These are phyloP conservation scores for Trametes versicolor DNA, from an alignment of 1,284 basidiomycete genomes.

Conservation along the genomic window DNA sequence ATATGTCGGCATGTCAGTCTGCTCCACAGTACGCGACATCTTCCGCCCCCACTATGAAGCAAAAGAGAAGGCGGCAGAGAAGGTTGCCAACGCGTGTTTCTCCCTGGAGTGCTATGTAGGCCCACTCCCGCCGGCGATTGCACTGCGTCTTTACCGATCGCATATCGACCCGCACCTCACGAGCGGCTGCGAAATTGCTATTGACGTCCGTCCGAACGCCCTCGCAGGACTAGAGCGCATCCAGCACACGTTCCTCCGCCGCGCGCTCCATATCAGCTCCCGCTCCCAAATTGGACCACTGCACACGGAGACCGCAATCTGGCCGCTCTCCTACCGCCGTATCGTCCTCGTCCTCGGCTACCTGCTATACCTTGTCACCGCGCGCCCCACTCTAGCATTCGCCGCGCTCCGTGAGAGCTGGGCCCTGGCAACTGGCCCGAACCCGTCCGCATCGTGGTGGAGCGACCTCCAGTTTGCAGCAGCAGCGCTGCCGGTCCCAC, in stretches of 20 bases:
- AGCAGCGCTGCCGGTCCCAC: background rate
- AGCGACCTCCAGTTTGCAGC: background rate
- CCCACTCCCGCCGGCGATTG: background rate
- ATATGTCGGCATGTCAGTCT: no score
- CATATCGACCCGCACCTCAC: conserved; percentile 22
- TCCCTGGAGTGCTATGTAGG: conserved; percentile 17
- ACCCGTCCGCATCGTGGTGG: background rate
- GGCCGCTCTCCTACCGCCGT: conserved; percentile 20
- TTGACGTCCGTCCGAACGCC: background rate
- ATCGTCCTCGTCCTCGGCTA: conserved; percentile 13
- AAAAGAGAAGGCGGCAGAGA: background rate
- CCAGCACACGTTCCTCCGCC: conserved; percentile 16
- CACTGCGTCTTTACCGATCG: conserved; percentile 8
- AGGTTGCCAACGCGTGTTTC: conserved; percentile 1
- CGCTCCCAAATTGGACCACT: conserved; percentile 10
- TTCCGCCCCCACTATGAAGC: conserved; percentile 5
- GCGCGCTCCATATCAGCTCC: conserved; percentile 9
- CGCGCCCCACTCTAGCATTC: background rate
- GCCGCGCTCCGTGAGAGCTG: conserved; percentile 11
- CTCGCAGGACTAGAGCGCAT: conserved; percentile 5
- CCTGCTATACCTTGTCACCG: conserved; percentile 15
- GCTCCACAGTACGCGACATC: no score
- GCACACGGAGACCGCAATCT: conserved; percentile 21
- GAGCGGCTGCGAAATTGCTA: conserved; percentile 14
- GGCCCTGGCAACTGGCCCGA: background rate